Evolutionary conservation across 2,329 filamentous ascomycete species (phyloP).

Genomic region (Fusarium lateritium): DNA sequence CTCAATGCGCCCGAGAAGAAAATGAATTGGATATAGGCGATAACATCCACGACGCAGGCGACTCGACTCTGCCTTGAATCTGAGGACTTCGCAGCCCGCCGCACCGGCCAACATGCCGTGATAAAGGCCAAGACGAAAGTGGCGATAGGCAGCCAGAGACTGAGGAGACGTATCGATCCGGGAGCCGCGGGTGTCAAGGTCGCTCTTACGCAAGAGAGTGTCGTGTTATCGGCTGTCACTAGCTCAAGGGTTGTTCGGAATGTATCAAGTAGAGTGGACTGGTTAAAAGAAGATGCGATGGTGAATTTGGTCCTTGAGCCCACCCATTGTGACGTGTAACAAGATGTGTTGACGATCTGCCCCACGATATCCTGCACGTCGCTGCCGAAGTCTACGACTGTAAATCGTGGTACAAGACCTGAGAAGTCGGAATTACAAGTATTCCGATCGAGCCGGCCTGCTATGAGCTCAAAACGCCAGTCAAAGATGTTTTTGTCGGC

Average conservation of each 20-base stretch:
- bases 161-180: conserved; percentile 1
- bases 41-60: conserved; percentile 63
- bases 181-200: conserved; percentile 19
- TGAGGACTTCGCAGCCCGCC: neutral
- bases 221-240: neutral
- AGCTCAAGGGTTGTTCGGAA: conserved; percentile 22
- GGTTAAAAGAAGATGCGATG: conserved; percentile 9
- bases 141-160: conserved; percentile 26
- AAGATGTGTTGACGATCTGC: conserved; percentile 23
- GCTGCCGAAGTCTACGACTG: neutral
- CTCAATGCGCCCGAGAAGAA: conserved; percentile 78
- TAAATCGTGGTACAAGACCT: neutral
- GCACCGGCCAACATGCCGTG: conserved; percentile 14
- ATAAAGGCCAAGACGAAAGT: conserved; percentile 11
- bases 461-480: conserved; percentile 10
- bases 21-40: conserved; percentile 83
- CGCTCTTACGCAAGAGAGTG: conserved; percentile 5
- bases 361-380: neutral
- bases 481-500: neutral
- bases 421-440: conserved; percentile 3
- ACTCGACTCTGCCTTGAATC: neutral
- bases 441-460: conserved; percentile 1
- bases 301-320: conserved; percentile 15
- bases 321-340: neutral
- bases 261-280: conserved; percentile 24